phyloP scores from a whole-genome alignment of 805 yeast genomes.

The Ascoidea asiatica region DNA sequence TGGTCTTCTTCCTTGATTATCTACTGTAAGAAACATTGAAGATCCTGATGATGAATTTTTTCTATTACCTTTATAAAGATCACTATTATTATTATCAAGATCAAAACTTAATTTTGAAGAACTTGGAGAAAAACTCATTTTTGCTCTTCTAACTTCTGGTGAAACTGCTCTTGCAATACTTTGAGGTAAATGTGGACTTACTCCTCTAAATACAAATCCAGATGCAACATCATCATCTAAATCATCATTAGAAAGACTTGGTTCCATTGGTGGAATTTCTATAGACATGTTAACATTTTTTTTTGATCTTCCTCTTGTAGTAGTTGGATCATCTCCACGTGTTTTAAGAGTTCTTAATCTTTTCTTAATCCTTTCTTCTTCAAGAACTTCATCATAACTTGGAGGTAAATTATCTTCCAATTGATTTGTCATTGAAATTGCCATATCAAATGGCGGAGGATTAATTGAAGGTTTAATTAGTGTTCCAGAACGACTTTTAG shows the following conservation, averaged over 20 bases:
- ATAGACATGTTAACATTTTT: not conserved
- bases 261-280: not conserved
- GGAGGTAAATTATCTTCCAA: conserved; percentile 7
- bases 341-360: conserved; percentile 1
- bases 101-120: not conserved
- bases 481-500: too few relatives aligned
- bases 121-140: not conserved
- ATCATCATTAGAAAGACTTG: not conserved
- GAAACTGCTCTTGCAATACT: conserved; percentile 4
- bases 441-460: conserved; percentile 7
- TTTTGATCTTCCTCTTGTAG: not conserved
- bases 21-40: not conserved
- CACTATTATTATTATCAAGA: not conserved
- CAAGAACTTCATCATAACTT: conserved; percentile 6
- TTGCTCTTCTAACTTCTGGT: conserved; percentile 1
- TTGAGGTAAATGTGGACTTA: conserved; percentile 6
- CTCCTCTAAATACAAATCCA: conserved; percentile 6
- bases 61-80: not conserved
- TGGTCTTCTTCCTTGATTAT: not conserved
- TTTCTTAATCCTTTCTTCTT: conserved; percentile 1
- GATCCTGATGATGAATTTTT: not conserved
- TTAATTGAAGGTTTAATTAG: conserved; percentile 8
- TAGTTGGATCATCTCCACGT: not conserved
- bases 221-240: conserved; percentile 6
- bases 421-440: not conserved